Evolutionary conservation across 768 basidiomycete genomes (phyloP), one percentile per base, ranked within the genome.

Genomic region (Pulveroboletus sp.): DNA sequence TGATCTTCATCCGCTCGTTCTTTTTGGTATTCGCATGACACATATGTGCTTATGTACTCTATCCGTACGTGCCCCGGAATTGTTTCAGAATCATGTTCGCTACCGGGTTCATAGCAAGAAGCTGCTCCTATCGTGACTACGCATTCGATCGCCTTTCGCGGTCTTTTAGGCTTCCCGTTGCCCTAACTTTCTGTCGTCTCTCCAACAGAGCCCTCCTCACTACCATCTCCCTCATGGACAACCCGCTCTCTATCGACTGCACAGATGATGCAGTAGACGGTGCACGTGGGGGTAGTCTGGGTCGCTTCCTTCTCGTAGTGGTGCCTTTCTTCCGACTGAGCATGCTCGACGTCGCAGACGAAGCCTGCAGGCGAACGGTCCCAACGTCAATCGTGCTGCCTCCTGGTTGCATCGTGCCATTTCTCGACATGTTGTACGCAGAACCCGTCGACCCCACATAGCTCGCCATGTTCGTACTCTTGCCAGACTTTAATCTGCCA

Each of bases 251-350:
- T 5, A 56, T 18, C 17, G 66, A 64, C 40, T 57, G 54, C 28
- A 64, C 46, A 0, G 65, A 66, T 8, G 64, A 66, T 5, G 67
- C 58, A 2, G 54, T 65, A 3, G 66, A 68, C 8, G 59, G 51
- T 15, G 49, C 57, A 8, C 64, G 66, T 11, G 46, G 28, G 10
- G 54, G 56, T 7, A 41, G 53, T 41, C 39, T 49, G 4, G 65
- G 64, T 24, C 57, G 57, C 46, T 55, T 64, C 35, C 57, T 55
- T 42, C 47, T 48, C 0, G 43, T 53, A 26, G 38, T 43, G 6
- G 59, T 48, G 2, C 59, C 62, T 35, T 55, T 62, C 35, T 55
- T 63, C 39, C 57, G 63, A 28, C 41, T 49, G 32, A 63, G 51
- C 60, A 46, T 47, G 8, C 57, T 57, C 47, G 55, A 54, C 1